Percentiles rank a stretch among this genome's conserved stretches.
Evolutionary conservation across 148 eudicot genomes (phyloP).

Genomic region (Cornus controversa): DNA sequence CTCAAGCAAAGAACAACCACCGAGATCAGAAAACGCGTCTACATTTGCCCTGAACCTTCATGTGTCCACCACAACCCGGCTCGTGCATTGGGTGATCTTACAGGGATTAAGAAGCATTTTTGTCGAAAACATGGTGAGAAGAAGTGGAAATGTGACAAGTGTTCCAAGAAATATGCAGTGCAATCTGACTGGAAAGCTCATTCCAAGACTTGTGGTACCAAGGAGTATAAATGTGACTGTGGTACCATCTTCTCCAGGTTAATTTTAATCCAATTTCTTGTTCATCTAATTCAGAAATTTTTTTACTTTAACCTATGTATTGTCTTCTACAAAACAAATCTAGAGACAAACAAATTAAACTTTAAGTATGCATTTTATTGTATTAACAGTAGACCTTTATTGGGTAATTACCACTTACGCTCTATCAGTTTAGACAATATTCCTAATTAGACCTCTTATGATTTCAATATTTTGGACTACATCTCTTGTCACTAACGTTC

Average conservation of each 20-base stretch:
- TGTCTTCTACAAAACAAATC: no score
- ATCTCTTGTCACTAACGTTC: no score
- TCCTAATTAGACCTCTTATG: no score
- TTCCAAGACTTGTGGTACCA: constrained; percentile 13
- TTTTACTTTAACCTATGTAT: no score
- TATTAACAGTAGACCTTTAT: no score
- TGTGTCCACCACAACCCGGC: constrained; percentile 16
- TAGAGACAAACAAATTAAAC: no score
- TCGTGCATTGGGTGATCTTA: constrained; percentile 6
- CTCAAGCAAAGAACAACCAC: constrained; percentile 12
- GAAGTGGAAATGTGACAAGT: constrained; percentile 15
- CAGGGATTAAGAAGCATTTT: constrained; percentile 13
- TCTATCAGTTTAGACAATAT: no score
- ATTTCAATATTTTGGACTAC: no score
- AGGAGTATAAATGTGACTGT: constrained; percentile 19
- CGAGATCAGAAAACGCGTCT: constrained; percentile 11
- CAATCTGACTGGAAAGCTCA: constrained; percentile 18
- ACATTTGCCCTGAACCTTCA: constrained; percentile 11
- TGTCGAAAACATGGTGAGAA: constrained; percentile 8
- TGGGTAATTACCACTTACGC: no score
- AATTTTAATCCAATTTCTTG: background rate
- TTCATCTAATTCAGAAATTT: background rate
- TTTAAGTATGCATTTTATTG: no score
- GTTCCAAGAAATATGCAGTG: constrained; percentile 13
- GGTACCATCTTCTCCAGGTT: constrained; percentile 18